Evolutionary conservation across 345 rosid species (phyloP).

Genomic region (Linum usitatissimum): DNA sequence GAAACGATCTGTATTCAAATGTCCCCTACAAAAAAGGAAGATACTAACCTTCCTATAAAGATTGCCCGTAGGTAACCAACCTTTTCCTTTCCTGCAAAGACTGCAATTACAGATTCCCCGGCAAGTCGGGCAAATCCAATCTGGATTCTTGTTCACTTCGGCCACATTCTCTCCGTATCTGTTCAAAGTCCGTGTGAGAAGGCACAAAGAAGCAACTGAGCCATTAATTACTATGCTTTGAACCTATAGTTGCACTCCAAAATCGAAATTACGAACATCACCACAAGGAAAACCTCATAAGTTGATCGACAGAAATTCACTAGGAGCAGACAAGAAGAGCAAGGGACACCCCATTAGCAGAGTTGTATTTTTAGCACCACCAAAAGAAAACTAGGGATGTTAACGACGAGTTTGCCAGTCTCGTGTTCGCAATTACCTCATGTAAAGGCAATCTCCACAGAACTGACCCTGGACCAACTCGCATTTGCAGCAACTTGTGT

Average conservation of each 20-base stretch:
- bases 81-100: slow-evolving; percentile 21
- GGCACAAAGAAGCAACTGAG: neutral
- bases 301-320: neutral
- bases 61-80: slow-evolving; percentile 25
- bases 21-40: neutral
- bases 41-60: slow-evolving; percentile 22
- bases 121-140: slow-evolving; percentile 34
- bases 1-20: neutral
- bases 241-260: no score
- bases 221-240: neutral
- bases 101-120: slow-evolving; percentile 34
- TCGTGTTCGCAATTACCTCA: slow-evolving; percentile 13
- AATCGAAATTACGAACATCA: no score
- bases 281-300: no score
- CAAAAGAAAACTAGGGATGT: neutral
- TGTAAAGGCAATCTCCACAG: slow-evolving; percentile 33
- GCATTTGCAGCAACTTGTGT: slow-evolving; percentile 27
- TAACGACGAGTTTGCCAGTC: neutral
- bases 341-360: neutral
- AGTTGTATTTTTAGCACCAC: neutral
- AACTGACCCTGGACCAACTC: slow-evolving; percentile 25
- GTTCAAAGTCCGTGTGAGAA: neutral
- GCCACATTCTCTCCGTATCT: slow-evolving; percentile 34
- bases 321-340: neutral
- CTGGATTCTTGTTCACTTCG: slow-evolving; percentile 24